These are phyloP conservation scores for Plasmodium gaboni DNA, from an alignment of 169 alveolate genomes.

Conservation along the genomic window DNA sequence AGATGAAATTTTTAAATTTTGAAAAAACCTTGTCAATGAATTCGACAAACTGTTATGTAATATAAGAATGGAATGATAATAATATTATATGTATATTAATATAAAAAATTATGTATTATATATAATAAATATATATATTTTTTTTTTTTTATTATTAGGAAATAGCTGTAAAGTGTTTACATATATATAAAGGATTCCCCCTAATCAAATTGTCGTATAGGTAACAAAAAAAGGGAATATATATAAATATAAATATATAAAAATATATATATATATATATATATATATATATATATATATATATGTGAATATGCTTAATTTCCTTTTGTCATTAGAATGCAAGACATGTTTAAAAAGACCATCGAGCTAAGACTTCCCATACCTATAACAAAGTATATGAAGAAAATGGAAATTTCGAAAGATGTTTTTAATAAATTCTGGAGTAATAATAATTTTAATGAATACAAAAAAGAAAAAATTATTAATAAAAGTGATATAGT, in stretches of 20 bases:
- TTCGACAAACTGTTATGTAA: constrained; percentile 43
- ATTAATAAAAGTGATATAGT: constrained; percentile 22
- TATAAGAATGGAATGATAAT: background rate
- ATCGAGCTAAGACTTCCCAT: constrained; percentile 59
- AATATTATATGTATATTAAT: constrained; percentile 5
- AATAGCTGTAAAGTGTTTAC: constrained; percentile 58
- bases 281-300: background rate
- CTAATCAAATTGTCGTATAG: constrained; percentile 56
- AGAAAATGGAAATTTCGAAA: constrained; percentile 32
- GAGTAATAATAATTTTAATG: constrained; percentile 62
- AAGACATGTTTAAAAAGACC: constrained; percentile 61
- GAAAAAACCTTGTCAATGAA: constrained; percentile 34
- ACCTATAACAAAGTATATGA: constrained; percentile 61
- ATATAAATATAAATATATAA: background rate
- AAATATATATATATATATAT: background rate
- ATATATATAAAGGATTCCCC: constrained; percentile 64
- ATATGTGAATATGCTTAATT: background rate
- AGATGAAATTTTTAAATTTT: constrained; percentile 21
- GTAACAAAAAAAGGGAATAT: constrained; percentile 12
- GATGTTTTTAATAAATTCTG: constrained; percentile 57
- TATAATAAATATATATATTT: background rate
- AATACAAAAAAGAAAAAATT: constrained; percentile 49
- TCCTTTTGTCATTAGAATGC: constrained; percentile 32
- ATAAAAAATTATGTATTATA: background rate
- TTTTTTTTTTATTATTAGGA: constrained; percentile 37